Conservation (phyloP, 305 asterid species). For the Fraxinus baroniana region DNA sequence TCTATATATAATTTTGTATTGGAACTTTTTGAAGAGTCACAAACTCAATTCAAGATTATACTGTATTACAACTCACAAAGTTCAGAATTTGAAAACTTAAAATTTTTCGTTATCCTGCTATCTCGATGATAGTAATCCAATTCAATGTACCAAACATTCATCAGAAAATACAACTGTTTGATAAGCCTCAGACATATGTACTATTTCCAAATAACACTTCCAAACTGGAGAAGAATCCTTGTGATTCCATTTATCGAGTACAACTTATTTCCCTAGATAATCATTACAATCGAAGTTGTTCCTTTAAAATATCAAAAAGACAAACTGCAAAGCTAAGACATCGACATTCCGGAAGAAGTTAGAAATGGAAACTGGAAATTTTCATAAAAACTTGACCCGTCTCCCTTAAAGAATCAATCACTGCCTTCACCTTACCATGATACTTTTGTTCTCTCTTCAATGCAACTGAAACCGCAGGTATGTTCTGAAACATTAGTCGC, state of each 20-base stretch:
- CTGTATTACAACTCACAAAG: not conserved
- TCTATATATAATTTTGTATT: not conserved
- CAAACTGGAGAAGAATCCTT: not conserved
- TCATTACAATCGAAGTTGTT: not conserved
- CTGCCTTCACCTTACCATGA: not conserved
- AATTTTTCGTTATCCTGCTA: not conserved
- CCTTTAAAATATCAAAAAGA: not conserved
- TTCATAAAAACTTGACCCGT: conserved; percentile 27
- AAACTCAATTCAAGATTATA: too few relatives aligned
- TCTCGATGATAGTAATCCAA: not conserved
- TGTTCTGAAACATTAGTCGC: not conserved
- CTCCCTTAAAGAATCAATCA: conserved; percentile 29
- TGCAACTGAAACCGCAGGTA: conserved; percentile 2
- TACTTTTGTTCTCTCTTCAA: not conserved
- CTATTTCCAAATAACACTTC: not conserved
- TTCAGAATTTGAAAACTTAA: not conserved
- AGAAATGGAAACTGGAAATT: not conserved
- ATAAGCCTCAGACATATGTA: not conserved
- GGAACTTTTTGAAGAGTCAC: not conserved
- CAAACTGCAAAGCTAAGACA: not conserved
- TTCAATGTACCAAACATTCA: not conserved
- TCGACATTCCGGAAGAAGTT: too few relatives aligned
- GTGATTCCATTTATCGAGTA: not conserved
- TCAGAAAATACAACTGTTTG: not conserved
- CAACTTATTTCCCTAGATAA: not conserved